Percentiles rank a stretch among this genome's conserved stretches.
Conservation (phyloP, 2,329 filamentous ascomycete species). For the Xylariales sp. region DNA sequence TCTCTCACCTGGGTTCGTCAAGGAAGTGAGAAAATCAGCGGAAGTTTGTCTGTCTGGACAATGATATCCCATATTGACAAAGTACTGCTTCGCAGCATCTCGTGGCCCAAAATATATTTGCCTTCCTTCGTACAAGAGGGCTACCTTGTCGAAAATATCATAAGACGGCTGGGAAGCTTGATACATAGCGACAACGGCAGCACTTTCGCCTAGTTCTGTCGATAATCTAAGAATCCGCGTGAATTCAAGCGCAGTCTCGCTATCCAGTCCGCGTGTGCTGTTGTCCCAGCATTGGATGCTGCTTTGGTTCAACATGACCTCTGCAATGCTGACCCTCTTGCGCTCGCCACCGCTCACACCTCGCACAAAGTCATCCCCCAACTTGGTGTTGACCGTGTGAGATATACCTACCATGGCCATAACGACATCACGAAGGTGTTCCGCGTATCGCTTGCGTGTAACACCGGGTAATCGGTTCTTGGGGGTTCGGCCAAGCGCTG, state of each 20-base stretch:
- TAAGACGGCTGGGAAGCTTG: slow-evolving; percentile 2
- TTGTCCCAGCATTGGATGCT: slow-evolving; percentile 68
- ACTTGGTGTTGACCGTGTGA: slow-evolving; percentile 61
- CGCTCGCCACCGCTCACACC: slow-evolving; percentile 73
- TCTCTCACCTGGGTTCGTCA: slow-evolving; percentile 60
- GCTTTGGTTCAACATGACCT: slow-evolving; percentile 54
- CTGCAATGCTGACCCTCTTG: slow-evolving; percentile 61
- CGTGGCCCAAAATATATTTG: slow-evolving; percentile 63
- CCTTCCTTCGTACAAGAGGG: slow-evolving; percentile 62
- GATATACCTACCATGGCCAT: slow-evolving; percentile 59
- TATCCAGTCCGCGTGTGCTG: slow-evolving; percentile 69
- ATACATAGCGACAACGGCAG: slow-evolving; percentile 11
- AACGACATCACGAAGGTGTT: slow-evolving; percentile 38
- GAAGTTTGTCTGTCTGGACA: slow-evolving; percentile 54
- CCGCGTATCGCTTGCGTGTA: slow-evolving; percentile 41
- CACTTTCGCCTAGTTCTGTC: slow-evolving; percentile 2
- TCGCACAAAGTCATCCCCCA: slow-evolving; percentile 65
- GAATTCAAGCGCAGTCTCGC: slow-evolving; percentile 72
- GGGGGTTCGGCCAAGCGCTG: slow-evolving; percentile 56
- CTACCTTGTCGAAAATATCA: slow-evolving; percentile 22
- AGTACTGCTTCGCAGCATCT: slow-evolving; percentile 55
- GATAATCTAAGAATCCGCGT: slow-evolving; percentile 57
- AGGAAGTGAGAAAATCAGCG: slow-evolving; percentile 62
- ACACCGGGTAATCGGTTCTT: slow-evolving; percentile 57
- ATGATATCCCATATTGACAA: slow-evolving; percentile 59